These are phyloP conservation scores for Hanseniaspora occidentalis DNA, from an alignment of 805 yeast genomes.

Conservation along the genomic window DNA sequence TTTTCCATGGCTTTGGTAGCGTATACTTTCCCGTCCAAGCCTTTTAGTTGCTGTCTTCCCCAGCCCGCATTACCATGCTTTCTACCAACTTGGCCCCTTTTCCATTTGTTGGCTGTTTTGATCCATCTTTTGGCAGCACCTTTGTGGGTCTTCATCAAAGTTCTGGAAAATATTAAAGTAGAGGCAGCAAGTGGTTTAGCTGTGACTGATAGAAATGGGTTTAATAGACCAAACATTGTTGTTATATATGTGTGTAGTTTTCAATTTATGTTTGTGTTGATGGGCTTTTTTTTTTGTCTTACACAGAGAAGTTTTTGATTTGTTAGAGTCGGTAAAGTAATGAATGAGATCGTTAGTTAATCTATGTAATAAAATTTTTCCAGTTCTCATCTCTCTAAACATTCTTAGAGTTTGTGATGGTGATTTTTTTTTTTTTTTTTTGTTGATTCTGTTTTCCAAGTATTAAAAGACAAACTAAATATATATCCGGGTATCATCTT, in stretches of 20 bases:
- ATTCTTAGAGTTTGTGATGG: not conserved
- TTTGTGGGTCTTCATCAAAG: constrained; percentile 61
- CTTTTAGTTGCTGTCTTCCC: constrained; percentile 47
- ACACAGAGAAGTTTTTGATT: no score
- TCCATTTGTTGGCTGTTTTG: constrained; percentile 54
- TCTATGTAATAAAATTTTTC: no score
- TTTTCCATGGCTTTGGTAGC: constrained; percentile 47
- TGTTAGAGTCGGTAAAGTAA: no score
- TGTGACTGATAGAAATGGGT: not conserved
- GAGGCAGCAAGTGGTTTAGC: constrained; percentile 5
- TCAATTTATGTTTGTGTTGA: no score
- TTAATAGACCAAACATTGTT: not conserved
- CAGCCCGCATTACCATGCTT: constrained; percentile 91
- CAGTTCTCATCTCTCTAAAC: no score
- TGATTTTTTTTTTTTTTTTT: not conserved
- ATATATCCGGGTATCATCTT: no score
- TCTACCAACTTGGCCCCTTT: constrained; percentile 70
- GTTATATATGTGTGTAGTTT: not conserved
- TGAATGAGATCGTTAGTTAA: no score
- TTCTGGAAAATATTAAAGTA: constrained; percentile 20
- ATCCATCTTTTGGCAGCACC: constrained; percentile 83
- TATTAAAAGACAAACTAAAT: no score
- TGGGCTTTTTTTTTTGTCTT: no score
- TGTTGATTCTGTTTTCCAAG: not conserved
- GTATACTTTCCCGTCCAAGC: constrained; percentile 44